Evolutionary conservation across 495 filamentous ascomycete genomes (phyloP).

Genomic region (Recurvomyces mirabilis): DNA sequence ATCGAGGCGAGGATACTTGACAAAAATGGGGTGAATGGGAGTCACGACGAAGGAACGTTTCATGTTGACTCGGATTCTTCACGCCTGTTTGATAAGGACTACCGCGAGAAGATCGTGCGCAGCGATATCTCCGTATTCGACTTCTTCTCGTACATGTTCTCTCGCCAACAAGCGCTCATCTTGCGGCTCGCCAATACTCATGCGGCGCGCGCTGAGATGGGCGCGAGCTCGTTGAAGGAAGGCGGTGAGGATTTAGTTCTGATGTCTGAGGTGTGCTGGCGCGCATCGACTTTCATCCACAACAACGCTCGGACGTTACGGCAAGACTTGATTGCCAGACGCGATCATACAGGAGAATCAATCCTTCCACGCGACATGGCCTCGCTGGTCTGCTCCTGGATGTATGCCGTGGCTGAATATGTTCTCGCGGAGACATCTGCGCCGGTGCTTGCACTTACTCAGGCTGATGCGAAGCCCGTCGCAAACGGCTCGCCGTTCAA

Average conservation of each 20-base stretch:
- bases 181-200: slow-evolving; percentile 65
- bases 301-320: slow-evolving; percentile 66
- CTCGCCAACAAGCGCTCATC: slow-evolving; percentile 72
- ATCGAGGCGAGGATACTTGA: slow-evolving; percentile 36
- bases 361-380: slow-evolving; percentile 44
- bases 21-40: slow-evolving; percentile 10
- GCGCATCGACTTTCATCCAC: slow-evolving; percentile 70
- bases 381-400: slow-evolving; percentile 76
- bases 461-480: not conserved
- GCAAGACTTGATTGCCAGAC: slow-evolving; percentile 50
- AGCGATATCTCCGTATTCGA: slow-evolving; percentile 97
- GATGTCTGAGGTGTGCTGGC: slow-evolving; percentile 67
- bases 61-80: not conserved
- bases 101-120: slow-evolving; percentile 85
- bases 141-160: slow-evolving; percentile 89
- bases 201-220: slow-evolving; percentile 4
- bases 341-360: not conserved
- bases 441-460: slow-evolving; percentile 6
- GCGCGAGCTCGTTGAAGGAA: not conserved
- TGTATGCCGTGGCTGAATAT: slow-evolving; percentile 65
- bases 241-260: slow-evolving; percentile 58
- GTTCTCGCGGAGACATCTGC: slow-evolving; percentile 54
- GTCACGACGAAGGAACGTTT: slow-evolving; percentile 22
- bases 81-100: slow-evolving; percentile 51
- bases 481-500: not conserved